Evolutionary conservation across 306 rosid species (phyloP).

Genomic region (Vigna nakashimae): DNA sequence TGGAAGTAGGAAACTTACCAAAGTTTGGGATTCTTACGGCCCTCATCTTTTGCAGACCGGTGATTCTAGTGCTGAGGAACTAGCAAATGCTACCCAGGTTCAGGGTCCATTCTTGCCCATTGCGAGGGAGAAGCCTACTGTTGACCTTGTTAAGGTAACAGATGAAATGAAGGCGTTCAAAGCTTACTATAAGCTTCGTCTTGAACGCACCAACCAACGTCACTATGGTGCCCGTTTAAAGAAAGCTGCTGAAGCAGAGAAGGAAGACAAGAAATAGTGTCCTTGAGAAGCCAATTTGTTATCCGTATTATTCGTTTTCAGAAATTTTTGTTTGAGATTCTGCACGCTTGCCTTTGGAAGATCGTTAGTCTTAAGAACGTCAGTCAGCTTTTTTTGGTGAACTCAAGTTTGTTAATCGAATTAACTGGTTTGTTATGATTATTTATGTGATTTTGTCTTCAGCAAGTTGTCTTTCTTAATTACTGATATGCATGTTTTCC

Average conservation of each 20-base stretch:
- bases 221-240: conserved; percentile 68
- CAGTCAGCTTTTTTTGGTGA: not conserved
- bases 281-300: not conserved
- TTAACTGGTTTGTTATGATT: conserved; percentile 5
- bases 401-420: not conserved
- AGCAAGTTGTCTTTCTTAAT: not conserved
- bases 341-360: conserved; percentile 12
- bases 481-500: not conserved
- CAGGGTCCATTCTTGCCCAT: conserved; percentile 66
- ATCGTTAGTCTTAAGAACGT: not conserved
- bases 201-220: conserved; percentile 61
- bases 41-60: conserved; percentile 51
- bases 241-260: conserved; percentile 77
- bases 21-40: not conserved
- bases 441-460: not conserved
- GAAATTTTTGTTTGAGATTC: conserved; percentile 34
- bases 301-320: conserved; percentile 5
- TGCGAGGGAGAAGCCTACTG: conserved; percentile 56
- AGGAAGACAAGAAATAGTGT: conserved; percentile 72
- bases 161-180: conserved; percentile 66
- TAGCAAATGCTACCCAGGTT: conserved; percentile 71
- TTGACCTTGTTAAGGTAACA: conserved; percentile 70
- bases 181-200: conserved; percentile 72
- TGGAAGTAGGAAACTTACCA: not conserved
- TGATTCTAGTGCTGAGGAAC: conserved; percentile 70